These are phyloP conservation scores for Ambrosia trifida DNA, from an alignment of 129 eudicot genomes.

Conservation along the genomic window DNA sequence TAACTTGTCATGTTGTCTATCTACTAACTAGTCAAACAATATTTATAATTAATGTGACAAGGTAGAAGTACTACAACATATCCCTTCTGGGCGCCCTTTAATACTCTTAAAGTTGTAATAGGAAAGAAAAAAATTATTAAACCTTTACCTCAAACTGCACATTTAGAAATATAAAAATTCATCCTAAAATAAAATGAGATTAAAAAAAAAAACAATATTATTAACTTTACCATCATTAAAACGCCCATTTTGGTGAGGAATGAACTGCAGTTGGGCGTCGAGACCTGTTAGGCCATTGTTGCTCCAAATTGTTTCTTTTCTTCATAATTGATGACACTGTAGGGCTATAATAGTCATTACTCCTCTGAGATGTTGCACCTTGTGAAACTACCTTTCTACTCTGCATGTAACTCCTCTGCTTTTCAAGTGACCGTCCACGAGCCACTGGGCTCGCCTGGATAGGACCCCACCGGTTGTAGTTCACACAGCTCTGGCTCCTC, in stretches of 20 bases:
- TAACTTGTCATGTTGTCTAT: too few species aligned
- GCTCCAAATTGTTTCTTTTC: slow-evolving; percentile 71
- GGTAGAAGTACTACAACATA: too few species aligned
- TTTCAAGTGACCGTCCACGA: slow-evolving; percentile 59
- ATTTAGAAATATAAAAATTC: slow-evolving; percentile 18
- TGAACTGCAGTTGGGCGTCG: slow-evolving; percentile 52
- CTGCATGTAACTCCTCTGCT: slow-evolving; percentile 68
- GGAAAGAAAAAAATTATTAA: slow-evolving; percentile 4
- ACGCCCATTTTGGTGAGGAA: slow-evolving; percentile 85
- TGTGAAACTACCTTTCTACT: slow-evolving; percentile 80
- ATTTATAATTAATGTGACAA: too few species aligned
- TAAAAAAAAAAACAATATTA: background rate
- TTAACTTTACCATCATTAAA: slow-evolving; percentile 41
- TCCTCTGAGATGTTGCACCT: slow-evolving; percentile 76
- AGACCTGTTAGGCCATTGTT: slow-evolving; percentile 54
- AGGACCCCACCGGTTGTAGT: slow-evolving; percentile 85
- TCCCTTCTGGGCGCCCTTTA: too few species aligned
- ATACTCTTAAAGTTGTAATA: too few species aligned
- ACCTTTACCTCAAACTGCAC: slow-evolving; percentile 31
- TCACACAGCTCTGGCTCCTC: slow-evolving; percentile 96
- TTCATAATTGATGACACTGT: slow-evolving; percentile 94
- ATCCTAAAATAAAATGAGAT: slow-evolving; percentile 9
- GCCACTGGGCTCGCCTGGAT: slow-evolving; percentile 62
- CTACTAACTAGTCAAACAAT: too few species aligned
- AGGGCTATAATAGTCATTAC: slow-evolving; percentile 85